Evolutionary conservation across 306 rosid genomes (phyloP).

Genomic region (Hippophae gyantsensis): DNA sequence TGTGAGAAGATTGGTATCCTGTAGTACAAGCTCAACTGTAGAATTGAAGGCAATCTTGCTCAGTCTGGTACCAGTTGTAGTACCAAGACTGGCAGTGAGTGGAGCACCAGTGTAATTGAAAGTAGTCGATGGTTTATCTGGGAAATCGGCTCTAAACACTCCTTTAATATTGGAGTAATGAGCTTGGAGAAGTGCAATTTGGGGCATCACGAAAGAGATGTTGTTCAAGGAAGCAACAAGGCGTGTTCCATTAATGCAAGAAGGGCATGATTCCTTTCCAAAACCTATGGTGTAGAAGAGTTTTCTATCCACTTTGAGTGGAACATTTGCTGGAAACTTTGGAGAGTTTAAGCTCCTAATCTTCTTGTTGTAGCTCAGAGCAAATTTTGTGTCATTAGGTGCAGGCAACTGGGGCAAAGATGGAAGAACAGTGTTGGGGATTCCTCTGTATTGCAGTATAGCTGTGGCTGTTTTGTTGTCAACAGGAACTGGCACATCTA

Average conservation of each 20-base stretch:
- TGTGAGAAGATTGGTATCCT: conserved; percentile 59
- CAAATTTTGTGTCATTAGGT: conserved; percentile 50
- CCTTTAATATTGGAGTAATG: conserved; percentile 58
- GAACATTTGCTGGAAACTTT: conserved; percentile 64
- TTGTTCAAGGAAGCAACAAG: conserved; percentile 77
- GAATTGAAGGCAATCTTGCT: conserved; percentile 63
- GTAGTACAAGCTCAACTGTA: conserved; percentile 56
- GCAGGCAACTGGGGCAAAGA: conserved; percentile 50
- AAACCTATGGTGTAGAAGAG: conserved; percentile 66
- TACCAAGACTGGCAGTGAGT: conserved; percentile 43
- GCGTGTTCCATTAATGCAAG: conserved; percentile 64
- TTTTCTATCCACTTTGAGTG: conserved; percentile 58
- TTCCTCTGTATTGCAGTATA: conserved; percentile 62
- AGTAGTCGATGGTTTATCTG: conserved; percentile 44
- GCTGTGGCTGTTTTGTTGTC: conserved; percentile 76
- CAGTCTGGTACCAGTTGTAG: conserved; percentile 48
- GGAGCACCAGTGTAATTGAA: conserved; percentile 77
- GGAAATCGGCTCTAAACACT: conserved; percentile 66
- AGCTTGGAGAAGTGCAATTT: conserved; percentile 71
- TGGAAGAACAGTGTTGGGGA: conserved; percentile 60
- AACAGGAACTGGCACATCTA: conserved; percentile 59
- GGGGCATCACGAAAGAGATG: conserved; percentile 68
- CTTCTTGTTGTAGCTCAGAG: conserved; percentile 44
- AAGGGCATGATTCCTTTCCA: conserved; percentile 51
- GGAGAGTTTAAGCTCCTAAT: conserved; percentile 51